Evolutionary conservation across 768 basidiomycete species (phyloP), one percentile per base, ranked within the genome.

Genomic region (Phylloporus arenicola): DNA sequence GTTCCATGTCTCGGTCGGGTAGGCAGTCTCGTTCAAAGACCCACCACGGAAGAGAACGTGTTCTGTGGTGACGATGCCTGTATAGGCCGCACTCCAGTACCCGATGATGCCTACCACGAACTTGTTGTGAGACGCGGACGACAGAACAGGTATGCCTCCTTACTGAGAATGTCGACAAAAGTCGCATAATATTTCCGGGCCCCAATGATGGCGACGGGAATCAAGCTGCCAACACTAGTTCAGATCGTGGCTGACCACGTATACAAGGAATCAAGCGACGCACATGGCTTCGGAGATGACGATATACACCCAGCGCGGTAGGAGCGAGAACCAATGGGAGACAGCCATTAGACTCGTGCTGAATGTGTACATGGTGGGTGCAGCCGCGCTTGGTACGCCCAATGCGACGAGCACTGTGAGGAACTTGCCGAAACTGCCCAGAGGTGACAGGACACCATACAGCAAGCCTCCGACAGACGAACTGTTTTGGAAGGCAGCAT

Each of bases 361-460:
- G 57, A 75, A 77, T 16, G 75, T 75, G 60, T 83, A 83, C 70
- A 82, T 79, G 33, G 78, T 78, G 0, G 80, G 81, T 1, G 78
- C 79, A 34, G 76, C 75, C 40, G 80, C 80, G 53, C 75, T 77
- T 10, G 77, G 74, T 30, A 81, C 73, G 45, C 71, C 75, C 43
- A 83, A 65, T 22, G 81, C 79, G 38, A 81, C 67, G 19, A 83
- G 54, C 41, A 77, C 74, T 0, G 71, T 71, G 29, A 79, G 66
- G 61, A 78, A 72, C 56, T 72, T 71, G 43, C 76, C 75, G 44
- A 78, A 78, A 2, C 70, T 65, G 5, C 75, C 75, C 0, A 72
- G 55, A 3, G 73, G 72, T 0, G 56, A 50, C 45, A 77, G 56
- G 11, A 75, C 56, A 0, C 72, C 69, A 14, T 64, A 63, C 37